These are phyloP conservation scores for Endothia cerciana DNA, from an alignment of 2,329 filamentous ascomycete genomes.

Conservation along the genomic window DNA sequence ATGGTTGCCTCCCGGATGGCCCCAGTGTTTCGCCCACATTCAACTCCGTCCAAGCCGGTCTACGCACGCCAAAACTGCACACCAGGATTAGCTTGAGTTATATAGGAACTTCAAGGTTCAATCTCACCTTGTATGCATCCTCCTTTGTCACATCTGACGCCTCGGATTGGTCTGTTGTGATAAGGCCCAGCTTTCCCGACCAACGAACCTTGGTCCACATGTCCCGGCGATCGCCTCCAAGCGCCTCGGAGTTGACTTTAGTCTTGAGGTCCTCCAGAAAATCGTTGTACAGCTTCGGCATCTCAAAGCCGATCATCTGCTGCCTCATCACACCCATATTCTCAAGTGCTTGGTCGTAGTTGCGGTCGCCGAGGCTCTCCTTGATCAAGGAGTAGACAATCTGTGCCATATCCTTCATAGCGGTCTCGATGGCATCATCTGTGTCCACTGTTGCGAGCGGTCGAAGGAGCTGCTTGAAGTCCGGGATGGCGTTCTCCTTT, in stretches of 20 bases:
- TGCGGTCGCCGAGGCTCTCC: slow-evolving; percentile 74
- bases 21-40: too few species aligned
- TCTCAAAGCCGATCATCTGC: slow-evolving; percentile 74
- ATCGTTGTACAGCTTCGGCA: slow-evolving; percentile 75
- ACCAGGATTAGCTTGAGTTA: not conserved
- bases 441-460: slow-evolving; percentile 50
- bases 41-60: not conserved
- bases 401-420: slow-evolving; percentile 72
- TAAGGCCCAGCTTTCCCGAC: slow-evolving; percentile 67
- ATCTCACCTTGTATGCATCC: slow-evolving; percentile 67
- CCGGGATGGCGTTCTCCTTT: slow-evolving; percentile 78
- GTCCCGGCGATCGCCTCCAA: slow-evolving; percentile 78
- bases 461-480: slow-evolving; percentile 79
- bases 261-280: slow-evolving; percentile 74
- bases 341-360: slow-evolving; percentile 77
- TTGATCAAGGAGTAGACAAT: slow-evolving; percentile 72
- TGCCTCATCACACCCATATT: slow-evolving; percentile 77
- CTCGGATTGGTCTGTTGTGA: slow-evolving; percentile 66
- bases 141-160: slow-evolving; percentile 69
- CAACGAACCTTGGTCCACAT: slow-evolving; percentile 79
- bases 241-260: slow-evolving; percentile 67
- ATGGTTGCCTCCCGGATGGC: not conserved
- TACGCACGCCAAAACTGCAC: slow-evolving; percentile 13
- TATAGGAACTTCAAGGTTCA: not conserved
- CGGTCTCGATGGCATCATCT: slow-evolving; percentile 66